phyloP scores from a whole-genome alignment of 2,329 filamentous ascomycete species.

The Scedosporium dehoogii region DNA sequence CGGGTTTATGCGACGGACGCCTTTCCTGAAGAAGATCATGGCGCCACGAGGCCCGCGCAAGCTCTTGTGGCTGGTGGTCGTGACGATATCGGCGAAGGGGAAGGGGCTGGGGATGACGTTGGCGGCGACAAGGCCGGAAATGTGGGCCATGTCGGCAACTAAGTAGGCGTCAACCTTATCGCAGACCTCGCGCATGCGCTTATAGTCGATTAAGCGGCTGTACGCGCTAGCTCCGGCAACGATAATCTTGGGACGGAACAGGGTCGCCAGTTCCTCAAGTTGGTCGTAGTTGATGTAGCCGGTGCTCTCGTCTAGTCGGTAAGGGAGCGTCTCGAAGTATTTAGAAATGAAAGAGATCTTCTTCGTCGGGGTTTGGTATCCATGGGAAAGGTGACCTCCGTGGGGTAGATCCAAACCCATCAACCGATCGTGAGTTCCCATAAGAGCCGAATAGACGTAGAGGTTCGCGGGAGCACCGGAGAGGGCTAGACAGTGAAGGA shows the following conservation, averaged over 20 bases:
- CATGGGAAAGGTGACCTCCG: constrained; percentile 90
- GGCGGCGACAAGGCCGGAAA: constrained; percentile 86
- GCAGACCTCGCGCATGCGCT: constrained; percentile 79
- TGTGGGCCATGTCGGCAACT: constrained; percentile 93
- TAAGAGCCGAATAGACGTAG: constrained; percentile 91
- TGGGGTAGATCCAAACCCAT: constrained; percentile 97
- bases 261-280: constrained; percentile 73
- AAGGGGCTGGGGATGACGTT: constrained; percentile 89
- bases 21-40: constrained; percentile 97
- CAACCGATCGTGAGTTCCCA: constrained; percentile 85
- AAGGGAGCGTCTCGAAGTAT: constrained; percentile 97
- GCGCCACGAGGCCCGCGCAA: constrained; percentile 89
- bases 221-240: constrained; percentile 94
- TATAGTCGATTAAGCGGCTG: constrained; percentile 91
- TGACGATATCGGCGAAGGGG: constrained; percentile 83
- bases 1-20: constrained; percentile 69
- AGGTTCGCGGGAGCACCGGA: constrained; percentile 68
- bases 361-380: constrained; percentile 88
- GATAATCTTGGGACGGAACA: constrained; percentile 93
- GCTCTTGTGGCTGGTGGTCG: constrained; percentile 96
- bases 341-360: constrained; percentile 98
- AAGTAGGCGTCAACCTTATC: constrained; percentile 90
- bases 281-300: constrained; percentile 93
- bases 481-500: constrained; percentile 45
- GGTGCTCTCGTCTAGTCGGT: constrained; percentile 81